phyloP scores from a whole-genome alignment of 2,329 filamentous ascomycete genomes.

The Sordariomycetes sp. region DNA sequence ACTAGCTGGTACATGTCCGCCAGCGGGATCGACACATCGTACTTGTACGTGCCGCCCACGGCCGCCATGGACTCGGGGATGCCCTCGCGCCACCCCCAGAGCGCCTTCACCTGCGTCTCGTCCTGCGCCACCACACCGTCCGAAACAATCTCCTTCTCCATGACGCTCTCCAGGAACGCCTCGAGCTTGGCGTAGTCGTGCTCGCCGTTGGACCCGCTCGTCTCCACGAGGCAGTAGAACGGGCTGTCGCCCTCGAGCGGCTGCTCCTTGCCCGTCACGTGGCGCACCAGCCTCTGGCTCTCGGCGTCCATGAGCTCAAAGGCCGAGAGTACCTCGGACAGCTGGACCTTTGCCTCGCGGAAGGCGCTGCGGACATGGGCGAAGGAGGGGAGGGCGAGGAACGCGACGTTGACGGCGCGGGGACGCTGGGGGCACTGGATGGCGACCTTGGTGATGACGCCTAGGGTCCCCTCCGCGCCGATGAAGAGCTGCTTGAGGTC shows the following conservation, averaged over 20 bases:
- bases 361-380: conserved; percentile 81
- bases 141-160: conserved; percentile 72
- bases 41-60: conserved; percentile 95
- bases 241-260: conserved; percentile 76
- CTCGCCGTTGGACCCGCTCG: conserved; percentile 84
- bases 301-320: conserved; percentile 93
- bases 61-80: conserved; percentile 82
- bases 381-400: conserved; percentile 82
- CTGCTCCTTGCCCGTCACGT: conserved; percentile 61
- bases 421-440: conserved; percentile 82
- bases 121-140: conserved; percentile 91
- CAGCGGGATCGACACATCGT: conserved; percentile 90
- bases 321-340: conserved; percentile 90
- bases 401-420: conserved; percentile 84
- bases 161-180: conserved; percentile 79
- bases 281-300: conserved; percentile 65
- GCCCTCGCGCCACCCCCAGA: conserved; percentile 91
- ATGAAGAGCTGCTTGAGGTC: conserved; percentile 96
- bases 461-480: conserved; percentile 86
- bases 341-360: conserved; percentile 74
- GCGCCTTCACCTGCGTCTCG: conserved; percentile 70
- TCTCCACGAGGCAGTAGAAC: conserved; percentile 96
- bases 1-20: conserved; percentile 79
- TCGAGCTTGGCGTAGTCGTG: conserved; percentile 90
- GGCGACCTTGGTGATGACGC: conserved; percentile 82